These are phyloP conservation scores for Dioscorea alata DNA, from an alignment of 106 monocot species.

Conservation along the genomic window DNA sequence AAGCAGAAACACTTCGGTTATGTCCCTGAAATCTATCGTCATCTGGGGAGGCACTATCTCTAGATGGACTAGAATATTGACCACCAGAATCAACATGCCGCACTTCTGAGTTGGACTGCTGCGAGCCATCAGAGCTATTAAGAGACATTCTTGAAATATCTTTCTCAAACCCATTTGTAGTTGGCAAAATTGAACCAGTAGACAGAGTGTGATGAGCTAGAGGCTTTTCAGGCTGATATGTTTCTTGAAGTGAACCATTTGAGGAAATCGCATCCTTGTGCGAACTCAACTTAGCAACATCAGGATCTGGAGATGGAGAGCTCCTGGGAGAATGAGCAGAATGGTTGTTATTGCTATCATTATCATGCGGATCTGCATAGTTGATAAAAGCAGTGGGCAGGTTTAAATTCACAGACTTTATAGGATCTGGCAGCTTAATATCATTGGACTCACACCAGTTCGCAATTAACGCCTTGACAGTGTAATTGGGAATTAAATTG, in stretches of 20 bases:
- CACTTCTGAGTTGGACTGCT: conserved; percentile 19
- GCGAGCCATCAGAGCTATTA: conserved; percentile 19
- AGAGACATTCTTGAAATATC: conserved; percentile 19
- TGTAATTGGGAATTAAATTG: conserved; percentile 91
- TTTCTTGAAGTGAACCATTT: conserved; percentile 36
- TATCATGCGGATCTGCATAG: conserved; percentile 19
- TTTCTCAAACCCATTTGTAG: conserved; percentile 28
- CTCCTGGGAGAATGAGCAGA: conserved; percentile 16
- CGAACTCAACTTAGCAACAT: conserved; percentile 7
- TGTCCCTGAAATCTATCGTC: conserved; percentile 28
- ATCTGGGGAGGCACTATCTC: conserved; percentile 6
- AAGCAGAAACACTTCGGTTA: conserved; percentile 29
- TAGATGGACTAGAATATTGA: conserved; percentile 21
- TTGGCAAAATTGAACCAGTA: conserved; percentile 12
- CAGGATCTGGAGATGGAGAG: conserved; percentile 26
- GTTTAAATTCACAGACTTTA: conserved; percentile 41
- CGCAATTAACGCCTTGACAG: conserved; percentile 83
- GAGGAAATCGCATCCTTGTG: conserved; percentile 17
- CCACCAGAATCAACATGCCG: conserved; percentile 17
- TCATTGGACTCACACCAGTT: conserved; percentile 88
- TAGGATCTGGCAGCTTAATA: conserved; percentile 67
- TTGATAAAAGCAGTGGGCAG: conserved; percentile 32
- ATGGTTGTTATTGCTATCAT: conserved; percentile 15
- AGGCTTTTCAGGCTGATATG: conserved; percentile 21
- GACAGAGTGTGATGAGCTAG: conserved; percentile 8